These are phyloP conservation scores for Brasenia schreberi DNA, from an alignment of 164 flowering plant genomes.

Conservation along the genomic window DNA sequence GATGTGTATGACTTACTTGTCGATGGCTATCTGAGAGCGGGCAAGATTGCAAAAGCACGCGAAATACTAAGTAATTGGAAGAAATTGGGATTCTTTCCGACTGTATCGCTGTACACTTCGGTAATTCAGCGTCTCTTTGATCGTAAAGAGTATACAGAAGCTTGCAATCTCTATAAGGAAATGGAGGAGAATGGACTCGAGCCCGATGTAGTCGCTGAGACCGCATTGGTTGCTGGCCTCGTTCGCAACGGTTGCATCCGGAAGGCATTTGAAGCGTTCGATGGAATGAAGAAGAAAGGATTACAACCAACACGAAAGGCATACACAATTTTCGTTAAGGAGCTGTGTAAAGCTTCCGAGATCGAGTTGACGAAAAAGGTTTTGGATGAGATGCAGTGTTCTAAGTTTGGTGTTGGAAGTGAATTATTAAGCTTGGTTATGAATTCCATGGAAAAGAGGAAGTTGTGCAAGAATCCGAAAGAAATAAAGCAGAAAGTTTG, in stretches of 20 bases:
- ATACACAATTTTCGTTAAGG: slow-evolving; percentile 47
- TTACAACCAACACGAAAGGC: slow-evolving; percentile 33
- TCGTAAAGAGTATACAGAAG: slow-evolving; percentile 39
- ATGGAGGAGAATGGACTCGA: slow-evolving; percentile 49
- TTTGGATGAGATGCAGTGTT: slow-evolving; percentile 40
- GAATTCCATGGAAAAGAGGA: slow-evolving; percentile 36
- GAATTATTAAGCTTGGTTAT: slow-evolving; percentile 27
- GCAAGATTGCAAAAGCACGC: slow-evolving; percentile 41
- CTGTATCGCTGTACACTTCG: slow-evolving; percentile 43
- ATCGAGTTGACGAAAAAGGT: slow-evolving; percentile 45
- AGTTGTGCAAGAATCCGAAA: slow-evolving; percentile 27
- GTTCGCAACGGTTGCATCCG: slow-evolving; percentile 31
- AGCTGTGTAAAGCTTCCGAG: slow-evolving; percentile 48
- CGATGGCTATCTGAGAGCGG: slow-evolving; percentile 39
- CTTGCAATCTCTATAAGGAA: slow-evolving; percentile 42
- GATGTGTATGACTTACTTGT: slow-evolving; percentile 39
- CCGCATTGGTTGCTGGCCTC: slow-evolving; percentile 55
- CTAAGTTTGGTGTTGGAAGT: slow-evolving; percentile 25
- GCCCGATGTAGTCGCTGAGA: slow-evolving; percentile 46
- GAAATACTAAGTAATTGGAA: slow-evolving; percentile 32
- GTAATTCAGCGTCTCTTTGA: slow-evolving; percentile 55
- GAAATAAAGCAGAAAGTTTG: slow-evolving; percentile 24
- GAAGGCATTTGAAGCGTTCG: slow-evolving; percentile 53
- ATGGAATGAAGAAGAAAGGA: slow-evolving; percentile 42
- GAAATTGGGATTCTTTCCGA: slow-evolving; percentile 34